Base-by-base conservation (phyloP, 805 yeast species). In the Dipodascopsis uninucleata region DNA sequence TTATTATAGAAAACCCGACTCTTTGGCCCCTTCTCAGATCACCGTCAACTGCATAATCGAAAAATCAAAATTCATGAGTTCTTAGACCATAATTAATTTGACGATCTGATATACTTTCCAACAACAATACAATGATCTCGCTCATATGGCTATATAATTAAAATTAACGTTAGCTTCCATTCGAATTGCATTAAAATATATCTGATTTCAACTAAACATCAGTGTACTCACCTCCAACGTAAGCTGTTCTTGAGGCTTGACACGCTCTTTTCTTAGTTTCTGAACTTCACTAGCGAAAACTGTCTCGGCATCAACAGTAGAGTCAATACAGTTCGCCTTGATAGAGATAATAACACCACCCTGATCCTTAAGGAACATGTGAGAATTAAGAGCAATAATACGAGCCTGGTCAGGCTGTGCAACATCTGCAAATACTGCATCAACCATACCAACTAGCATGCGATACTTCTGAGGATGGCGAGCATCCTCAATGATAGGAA, bases 401-500 rank as follows among this genome's bases (percentile, higher is more conserved):
- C 98, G 94, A 61, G 98, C 98, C 77, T 93, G 98, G 75, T 93
- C 98, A 34, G 98, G 98, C 77, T 93, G 98, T 58, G 98, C 98
- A 68, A 93, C 98, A 78, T 93, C 98, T 53, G 98, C 98, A 66
- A 93, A 93, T 52, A 93, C 97, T 67, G 81, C 86, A 71, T 93
- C 98, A 58, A 93, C 98, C 98, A 93, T 93, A 64, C 97, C 95
- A 55, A 93, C 77, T 62, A 93, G 79, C 98, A 93, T 93, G 77
- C 98, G 83, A 82, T 93, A 93, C 74, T 93, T 93, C 71, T 93
- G 98, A 65, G 98, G 98, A 75, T 93, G 98, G 78, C 98, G 89
- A 56, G 98, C 98, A 75, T 93, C 98, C 74, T 93, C 98, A 69
- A 93, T 89, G 71, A 93, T 93, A 64, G 98, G 98, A 59, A 93